Conservation (phyloP, 108 stramenopile genomes). For the Seminavis robusta region DNA sequence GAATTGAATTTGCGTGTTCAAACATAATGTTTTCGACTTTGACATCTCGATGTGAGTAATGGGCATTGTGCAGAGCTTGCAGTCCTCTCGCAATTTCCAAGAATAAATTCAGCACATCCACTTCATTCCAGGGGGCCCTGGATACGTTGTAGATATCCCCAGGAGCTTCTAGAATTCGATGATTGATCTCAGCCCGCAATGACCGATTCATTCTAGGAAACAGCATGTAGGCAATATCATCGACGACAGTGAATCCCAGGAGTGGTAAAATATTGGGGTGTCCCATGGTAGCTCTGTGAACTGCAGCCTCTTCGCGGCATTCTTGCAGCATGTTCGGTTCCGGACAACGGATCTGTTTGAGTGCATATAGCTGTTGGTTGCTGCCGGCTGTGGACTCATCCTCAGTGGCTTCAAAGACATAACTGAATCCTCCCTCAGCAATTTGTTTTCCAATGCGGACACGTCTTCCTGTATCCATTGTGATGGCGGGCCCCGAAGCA, state of each 20-base stretch:
- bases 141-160: neutral
- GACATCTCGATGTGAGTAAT: conserved; percentile 76
- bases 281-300: conserved; percentile 46
- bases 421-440: conserved; percentile 78
- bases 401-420: conserved; percentile 57
- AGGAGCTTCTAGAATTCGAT: conserved; percentile 32
- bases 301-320: conserved; percentile 63
- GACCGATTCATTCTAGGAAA: conserved; percentile 64
- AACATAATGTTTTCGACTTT: conserved; percentile 79
- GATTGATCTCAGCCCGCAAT: conserved; percentile 59
- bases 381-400: conserved; percentile 1
- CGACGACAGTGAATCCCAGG: conserved; percentile 21
- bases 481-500: conserved; percentile 24
- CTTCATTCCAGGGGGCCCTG: conserved; percentile 31
- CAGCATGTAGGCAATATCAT: conserved; percentile 55
- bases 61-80: conserved; percentile 53
- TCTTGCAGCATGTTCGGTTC: conserved; percentile 51
- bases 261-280: conserved; percentile 35
- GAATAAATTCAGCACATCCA: conserved; percentile 46
- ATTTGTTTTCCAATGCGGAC: conserved; percentile 54
- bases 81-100: conserved; percentile 46
- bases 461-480: conserved; percentile 43
- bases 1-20: neutral
- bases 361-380: conserved; percentile 34
- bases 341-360: conserved; percentile 67